phyloP scores from a whole-genome alignment of 768 basidiomycete species.

The Trametes meyenii region DNA sequence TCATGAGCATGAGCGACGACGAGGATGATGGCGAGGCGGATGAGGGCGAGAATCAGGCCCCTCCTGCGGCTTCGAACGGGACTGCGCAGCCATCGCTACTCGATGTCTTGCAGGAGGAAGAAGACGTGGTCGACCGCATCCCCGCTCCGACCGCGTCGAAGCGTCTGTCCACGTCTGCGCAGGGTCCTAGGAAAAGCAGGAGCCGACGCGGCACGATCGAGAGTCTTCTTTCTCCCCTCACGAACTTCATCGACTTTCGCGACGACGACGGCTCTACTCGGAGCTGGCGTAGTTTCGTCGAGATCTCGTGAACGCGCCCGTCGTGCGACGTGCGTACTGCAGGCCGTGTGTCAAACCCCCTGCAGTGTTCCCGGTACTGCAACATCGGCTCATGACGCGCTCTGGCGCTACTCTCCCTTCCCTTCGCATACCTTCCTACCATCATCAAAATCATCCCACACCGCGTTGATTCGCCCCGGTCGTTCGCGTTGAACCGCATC shows the following conservation, averaged over 20 bases:
- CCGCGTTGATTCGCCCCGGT: neutral
- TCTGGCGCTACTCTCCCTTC: neutral
- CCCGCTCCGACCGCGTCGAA: slow-evolving; percentile 3
- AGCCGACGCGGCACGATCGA: slow-evolving; percentile 48
- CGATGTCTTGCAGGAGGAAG: slow-evolving; percentile 36
- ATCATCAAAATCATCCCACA: neutral
- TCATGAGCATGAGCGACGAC: slow-evolving; percentile 72
- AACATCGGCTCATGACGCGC: neutral
- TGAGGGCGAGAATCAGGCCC: slow-evolving; percentile 38
- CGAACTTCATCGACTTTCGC: slow-evolving; percentile 67
- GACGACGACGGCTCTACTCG: slow-evolving; percentile 48
- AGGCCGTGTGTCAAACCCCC: neutral
- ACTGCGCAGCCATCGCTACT: slow-evolving; percentile 17
- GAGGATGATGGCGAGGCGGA: slow-evolving; percentile 47
- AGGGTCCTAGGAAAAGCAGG: slow-evolving; percentile 25
- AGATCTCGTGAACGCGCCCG: slow-evolving; percentile 40
- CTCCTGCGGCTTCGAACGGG: slow-evolving; percentile 6
- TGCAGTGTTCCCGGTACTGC: neutral
- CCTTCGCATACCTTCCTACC: neutral
- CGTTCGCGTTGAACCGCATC: neutral
- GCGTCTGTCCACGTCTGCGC: slow-evolving; percentile 15
- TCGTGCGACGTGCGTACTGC: too few relatives aligned
- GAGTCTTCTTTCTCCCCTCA: slow-evolving; percentile 54
- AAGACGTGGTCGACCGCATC: slow-evolving; percentile 25
- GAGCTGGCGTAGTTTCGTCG: slow-evolving; percentile 67